Evolutionary conservation across 2,329 filamentous ascomycete genomes (phyloP).

Genomic region (Metarhizium robertsii): DNA sequence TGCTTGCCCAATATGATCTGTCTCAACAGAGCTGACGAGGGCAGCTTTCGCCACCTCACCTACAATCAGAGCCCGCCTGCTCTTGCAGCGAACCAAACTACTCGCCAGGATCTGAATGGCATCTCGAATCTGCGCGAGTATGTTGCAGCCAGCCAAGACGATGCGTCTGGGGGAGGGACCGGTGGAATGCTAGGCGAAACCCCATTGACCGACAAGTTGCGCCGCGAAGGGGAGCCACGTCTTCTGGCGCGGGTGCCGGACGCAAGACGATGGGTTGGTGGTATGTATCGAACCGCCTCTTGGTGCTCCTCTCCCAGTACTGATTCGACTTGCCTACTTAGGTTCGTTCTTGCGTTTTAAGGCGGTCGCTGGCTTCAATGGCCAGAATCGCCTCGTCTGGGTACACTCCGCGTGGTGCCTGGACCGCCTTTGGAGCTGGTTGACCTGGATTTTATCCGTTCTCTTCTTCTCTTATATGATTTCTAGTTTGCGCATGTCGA

Average conservation of each 20-base stretch:
- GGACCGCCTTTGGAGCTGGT: slow-evolving; percentile 29
- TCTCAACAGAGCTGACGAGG: slow-evolving; percentile 44
- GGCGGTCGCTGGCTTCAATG: slow-evolving; percentile 30
- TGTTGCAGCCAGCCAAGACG: slow-evolving; percentile 25
- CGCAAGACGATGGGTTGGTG: slow-evolving; percentile 19
- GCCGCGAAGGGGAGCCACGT: slow-evolving; percentile 3
- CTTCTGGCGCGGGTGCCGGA: slow-evolving; percentile 7
- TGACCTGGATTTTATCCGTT: slow-evolving; percentile 32
- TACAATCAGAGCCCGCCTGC: slow-evolving; percentile 46
- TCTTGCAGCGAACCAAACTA: slow-evolving; percentile 38
- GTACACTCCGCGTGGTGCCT: slow-evolving; percentile 19
- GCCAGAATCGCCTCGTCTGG: slow-evolving; percentile 24
- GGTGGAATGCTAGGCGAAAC: slow-evolving; percentile 10
- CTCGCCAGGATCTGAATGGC: slow-evolving; percentile 46
- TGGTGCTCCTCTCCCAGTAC: slow-evolving; percentile 3
- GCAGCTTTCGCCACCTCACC: slow-evolving; percentile 33
- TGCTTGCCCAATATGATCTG: slow-evolving; percentile 35
- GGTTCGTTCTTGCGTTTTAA: slow-evolving; percentile 22
- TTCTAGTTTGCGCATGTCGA: slow-evolving; percentile 7
- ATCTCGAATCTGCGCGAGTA: slow-evolving; percentile 40
- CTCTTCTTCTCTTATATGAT: slow-evolving; percentile 24
- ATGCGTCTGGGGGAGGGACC: slow-evolving; percentile 17
- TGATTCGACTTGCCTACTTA: slow-evolving; percentile 5
- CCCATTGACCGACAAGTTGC: slow-evolving; percentile 17
- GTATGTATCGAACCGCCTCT: background rate